Percentiles rank a stretch among this genome's conserved stretches.
Conservation (phyloP, 169 alveolate species). For the Toxoplasma gondii region DNA sequence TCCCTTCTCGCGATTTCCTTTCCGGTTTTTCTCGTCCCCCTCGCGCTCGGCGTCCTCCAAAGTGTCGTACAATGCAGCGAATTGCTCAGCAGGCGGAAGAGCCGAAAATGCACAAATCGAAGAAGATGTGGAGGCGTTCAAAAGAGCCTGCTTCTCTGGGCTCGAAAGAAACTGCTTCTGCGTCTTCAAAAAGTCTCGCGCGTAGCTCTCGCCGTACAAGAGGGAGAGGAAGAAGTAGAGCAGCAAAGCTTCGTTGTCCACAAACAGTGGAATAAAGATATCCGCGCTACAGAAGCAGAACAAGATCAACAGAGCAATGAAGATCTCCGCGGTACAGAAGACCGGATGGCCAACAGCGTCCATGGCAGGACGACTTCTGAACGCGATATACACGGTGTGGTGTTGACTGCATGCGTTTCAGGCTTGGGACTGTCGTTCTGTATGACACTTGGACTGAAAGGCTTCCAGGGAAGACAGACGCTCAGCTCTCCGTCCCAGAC, state of each 20-base stretch:
- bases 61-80: neutral
- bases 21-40: no score
- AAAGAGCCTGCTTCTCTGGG: no score
- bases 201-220: slow-evolving; percentile 1
- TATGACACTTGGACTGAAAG: no score
- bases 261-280: slow-evolving; percentile 64
- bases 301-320: neutral
- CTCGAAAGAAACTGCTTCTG: neutral
- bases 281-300: slow-evolving; percentile 54
- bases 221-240: slow-evolving; percentile 52
- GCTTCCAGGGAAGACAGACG: no score
- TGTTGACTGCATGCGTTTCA: no score
- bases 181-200: neutral
- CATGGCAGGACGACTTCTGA: no score
- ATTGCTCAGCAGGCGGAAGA: neutral
- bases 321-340: neutral
- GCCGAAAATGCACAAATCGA: neutral
- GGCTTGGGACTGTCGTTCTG: no score
- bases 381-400: no score
- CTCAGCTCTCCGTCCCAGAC: no score
- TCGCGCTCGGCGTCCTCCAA: neutral
- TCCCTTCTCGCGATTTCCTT: neutral
- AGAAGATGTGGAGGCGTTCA: no score
- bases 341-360: neutral
- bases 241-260: slow-evolving; percentile 46